Percentiles rank a stretch among this genome's conserved stretches.
Evolutionary conservation across 73 alveolate species (phyloP).

Genomic region (Stentor coeruleus): DNA sequence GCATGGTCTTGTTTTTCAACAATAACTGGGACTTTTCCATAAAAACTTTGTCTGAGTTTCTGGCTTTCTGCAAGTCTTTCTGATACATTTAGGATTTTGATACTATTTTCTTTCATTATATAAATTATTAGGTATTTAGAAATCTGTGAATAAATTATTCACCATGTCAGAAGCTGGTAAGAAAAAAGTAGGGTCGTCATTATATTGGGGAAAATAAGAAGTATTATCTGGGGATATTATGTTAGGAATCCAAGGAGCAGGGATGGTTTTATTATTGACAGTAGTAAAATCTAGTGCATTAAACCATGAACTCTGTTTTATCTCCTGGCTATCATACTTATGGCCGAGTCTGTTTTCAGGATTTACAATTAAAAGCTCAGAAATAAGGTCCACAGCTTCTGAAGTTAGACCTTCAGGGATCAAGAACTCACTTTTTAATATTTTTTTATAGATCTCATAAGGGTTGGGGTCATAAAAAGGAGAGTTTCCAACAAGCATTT

Average conservation of each 20-base stretch:
- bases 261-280: not conserved
- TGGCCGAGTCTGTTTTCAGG: slow-evolving; percentile 76
- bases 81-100: too few relatives aligned
- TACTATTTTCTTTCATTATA: too few relatives aligned
- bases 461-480: slow-evolving; percentile 32
- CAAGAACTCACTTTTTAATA: not conserved
- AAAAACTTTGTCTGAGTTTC: too few relatives aligned
- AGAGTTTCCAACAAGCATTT: slow-evolving; percentile 37
- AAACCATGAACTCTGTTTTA: not conserved
- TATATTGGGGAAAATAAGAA: not conserved
- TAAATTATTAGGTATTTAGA: not conserved
- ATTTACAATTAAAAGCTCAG: slow-evolving; percentile 62
- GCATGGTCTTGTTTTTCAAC: not conserved
- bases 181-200: not conserved
- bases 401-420: not conserved
- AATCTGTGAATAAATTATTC: not conserved
- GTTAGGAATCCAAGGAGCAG: slow-evolving; percentile 1
- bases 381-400: slow-evolving; percentile 54
- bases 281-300: not conserved
- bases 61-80: too few relatives aligned
- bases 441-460: not conserved
- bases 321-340: not conserved
- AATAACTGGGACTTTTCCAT: not conserved
- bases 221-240: not conserved
- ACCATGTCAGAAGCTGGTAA: not conserved